Percentiles rank a stretch among this genome's conserved stretches.
Conservation (phyloP, 495 filamentous ascomycete genomes). For the Podospora bellae-mahoneyi region DNA sequence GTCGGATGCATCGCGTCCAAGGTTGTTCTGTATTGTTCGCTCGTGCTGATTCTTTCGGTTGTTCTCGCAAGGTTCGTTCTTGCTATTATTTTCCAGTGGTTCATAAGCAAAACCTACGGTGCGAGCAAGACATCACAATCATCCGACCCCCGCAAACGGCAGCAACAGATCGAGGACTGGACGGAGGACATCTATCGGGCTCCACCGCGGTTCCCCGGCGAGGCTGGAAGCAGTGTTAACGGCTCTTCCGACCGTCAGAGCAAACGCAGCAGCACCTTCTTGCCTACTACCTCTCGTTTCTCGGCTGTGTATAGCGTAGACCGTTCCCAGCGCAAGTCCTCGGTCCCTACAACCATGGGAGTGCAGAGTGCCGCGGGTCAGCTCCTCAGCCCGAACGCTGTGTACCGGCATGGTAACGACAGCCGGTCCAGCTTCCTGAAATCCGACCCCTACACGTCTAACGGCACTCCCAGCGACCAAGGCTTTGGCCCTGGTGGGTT, state of each 20-base stretch:
- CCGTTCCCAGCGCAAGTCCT: conserved; percentile 50
- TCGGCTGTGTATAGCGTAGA: conserved; percentile 80
- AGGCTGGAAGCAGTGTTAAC: conserved; percentile 57
- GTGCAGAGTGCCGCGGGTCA: conserved; percentile 84
- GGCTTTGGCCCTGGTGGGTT: conserved; percentile 62
- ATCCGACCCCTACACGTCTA: conserved; percentile 48
- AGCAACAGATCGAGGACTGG: conserved; percentile 98
- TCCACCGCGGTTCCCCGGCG: conserved; percentile 69
- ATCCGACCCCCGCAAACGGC: conserved; percentile 71
- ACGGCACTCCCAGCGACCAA: conserved; percentile 63
- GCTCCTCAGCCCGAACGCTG: conserved; percentile 63
- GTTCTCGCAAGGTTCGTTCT: conserved; percentile 83
- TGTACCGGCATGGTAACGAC: conserved; percentile 72
- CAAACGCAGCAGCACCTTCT: conserved; percentile 77
- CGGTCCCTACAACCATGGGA: conserved; percentile 85
- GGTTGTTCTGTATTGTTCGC: conserved; percentile 91
- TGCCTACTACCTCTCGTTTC: conserved; percentile 86
- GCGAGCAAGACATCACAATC: conserved; percentile 69
- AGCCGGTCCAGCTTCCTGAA: conserved; percentile 57
- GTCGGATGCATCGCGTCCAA: conserved; percentile 97
- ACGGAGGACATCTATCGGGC: conserved; percentile 94
- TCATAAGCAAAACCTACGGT: conserved; percentile 76
- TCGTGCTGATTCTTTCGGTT: conserved; percentile 89
- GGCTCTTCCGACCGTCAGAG: conserved; percentile 61
- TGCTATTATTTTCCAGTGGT: conserved; percentile 94